Conservation (phyloP, 1,139 yeast genomes). For the Zygosaccharomyces pseudobailii region DNA sequence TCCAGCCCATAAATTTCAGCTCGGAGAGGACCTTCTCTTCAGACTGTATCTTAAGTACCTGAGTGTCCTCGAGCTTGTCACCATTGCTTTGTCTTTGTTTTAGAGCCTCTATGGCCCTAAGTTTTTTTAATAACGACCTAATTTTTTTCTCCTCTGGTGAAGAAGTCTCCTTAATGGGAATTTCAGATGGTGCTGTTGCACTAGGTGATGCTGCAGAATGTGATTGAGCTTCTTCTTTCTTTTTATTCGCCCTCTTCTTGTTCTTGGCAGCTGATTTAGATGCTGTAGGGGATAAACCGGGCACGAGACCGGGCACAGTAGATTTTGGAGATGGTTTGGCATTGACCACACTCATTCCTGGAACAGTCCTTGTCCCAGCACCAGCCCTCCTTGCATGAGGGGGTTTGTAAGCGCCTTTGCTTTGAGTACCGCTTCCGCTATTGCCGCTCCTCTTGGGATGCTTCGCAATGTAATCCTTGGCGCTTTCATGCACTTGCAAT, state of each 20-base stretch:
- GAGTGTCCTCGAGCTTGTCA: constrained; percentile 88
- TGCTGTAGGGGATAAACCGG: constrained; percentile 38
- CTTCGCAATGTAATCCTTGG: constrained; percentile 52
- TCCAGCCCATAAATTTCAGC: constrained; percentile 71
- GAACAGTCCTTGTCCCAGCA: constrained; percentile 37
- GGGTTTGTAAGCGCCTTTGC: constrained; percentile 88
- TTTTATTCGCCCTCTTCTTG: constrained; percentile 34
- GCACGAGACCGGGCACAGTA: constrained; percentile 37
- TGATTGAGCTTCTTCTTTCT: constrained; percentile 13
- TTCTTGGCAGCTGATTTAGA: constrained; percentile 72
- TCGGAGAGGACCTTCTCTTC: constrained; percentile 77
- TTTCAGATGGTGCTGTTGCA: constrained; percentile 9
- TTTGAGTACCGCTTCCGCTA: constrained; percentile 35
- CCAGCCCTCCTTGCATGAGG: constrained; percentile 79
- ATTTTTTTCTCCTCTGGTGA: constrained; percentile 79
- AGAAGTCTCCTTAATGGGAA: constrained; percentile 24
- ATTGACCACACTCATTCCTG: constrained; percentile 22
- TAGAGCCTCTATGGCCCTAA: constrained; percentile 87
- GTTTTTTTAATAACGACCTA: constrained; percentile 82
- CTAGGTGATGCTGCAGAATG: constrained; percentile 30
- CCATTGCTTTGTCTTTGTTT: constrained; percentile 82
- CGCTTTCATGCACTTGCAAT: constrained; percentile 57
- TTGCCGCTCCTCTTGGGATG: constrained; percentile 32
- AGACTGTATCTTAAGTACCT: constrained; percentile 79
- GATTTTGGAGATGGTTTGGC: constrained; percentile 20